These are phyloP conservation scores for Phyllosticta citribraziliensis DNA, from an alignment of 2,329 filamentous ascomycete species.

Conservation along the genomic window DNA sequence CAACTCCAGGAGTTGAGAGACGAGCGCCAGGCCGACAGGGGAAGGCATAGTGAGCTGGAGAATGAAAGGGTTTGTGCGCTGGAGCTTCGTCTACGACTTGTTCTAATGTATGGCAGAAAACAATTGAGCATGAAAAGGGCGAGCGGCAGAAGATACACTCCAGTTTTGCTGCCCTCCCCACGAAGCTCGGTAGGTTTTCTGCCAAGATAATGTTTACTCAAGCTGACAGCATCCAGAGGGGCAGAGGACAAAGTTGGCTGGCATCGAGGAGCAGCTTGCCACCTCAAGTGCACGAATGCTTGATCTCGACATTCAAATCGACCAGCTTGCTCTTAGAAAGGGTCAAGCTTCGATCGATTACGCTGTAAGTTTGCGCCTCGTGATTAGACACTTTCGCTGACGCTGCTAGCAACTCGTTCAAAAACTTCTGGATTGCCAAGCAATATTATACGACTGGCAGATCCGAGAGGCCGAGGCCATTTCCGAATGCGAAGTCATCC, in stretches of 20 bases:
- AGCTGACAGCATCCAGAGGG: background rate
- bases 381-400: background rate
- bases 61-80: conserved; percentile 16
- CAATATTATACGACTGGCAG: conserved; percentile 57
- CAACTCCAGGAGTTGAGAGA: conserved; percentile 34
- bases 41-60: conserved; percentile 15
- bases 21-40: conserved; percentile 20
- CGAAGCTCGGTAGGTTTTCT: conserved; percentile 54
- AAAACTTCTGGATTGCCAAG: conserved; percentile 51
- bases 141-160: conserved; percentile 56
- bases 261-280: conserved; percentile 7
- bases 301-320: conserved; percentile 11
- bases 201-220: background rate
- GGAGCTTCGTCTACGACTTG: background rate
- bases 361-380: conserved; percentile 33
- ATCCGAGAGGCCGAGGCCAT: conserved; percentile 66
- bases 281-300: background rate
- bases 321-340: conserved; percentile 21
- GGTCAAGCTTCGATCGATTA: conserved; percentile 38
- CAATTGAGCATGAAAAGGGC: conserved; percentile 53
- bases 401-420: conserved; percentile 47
- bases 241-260: conserved; percentile 9
- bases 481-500: conserved; percentile 69
- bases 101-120: background rate
- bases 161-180: conserved; percentile 57